Evolutionary conservation across 441 rosid species (phyloP), one percentile per base, ranked within the genome.

Genomic region (Adansonia madagascariensis): DNA sequence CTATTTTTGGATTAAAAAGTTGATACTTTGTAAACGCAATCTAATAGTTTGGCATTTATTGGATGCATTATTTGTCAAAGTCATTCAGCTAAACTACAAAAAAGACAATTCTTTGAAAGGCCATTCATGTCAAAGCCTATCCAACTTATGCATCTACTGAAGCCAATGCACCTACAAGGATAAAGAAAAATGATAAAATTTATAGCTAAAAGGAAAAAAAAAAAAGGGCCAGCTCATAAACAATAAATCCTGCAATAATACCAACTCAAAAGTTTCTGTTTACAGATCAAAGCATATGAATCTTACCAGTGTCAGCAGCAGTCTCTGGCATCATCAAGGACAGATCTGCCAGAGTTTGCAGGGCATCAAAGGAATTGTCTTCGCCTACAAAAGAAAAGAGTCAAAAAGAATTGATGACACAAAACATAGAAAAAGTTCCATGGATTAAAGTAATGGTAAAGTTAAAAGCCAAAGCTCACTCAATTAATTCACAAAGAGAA

Each of bases 291-390:
- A 78, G 80, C 73, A 77, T 74, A 73, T 46, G 61, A 73, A 76
- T 70, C 88, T 79, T 82, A 95, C 99, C 97, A 17, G 94, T 91
- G 59, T 93, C 97, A 4, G 87, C 81, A 35, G 92, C 87, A 82
- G 91, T 84, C 78, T 90, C 94, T 75, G 98, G 97, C 93, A 94
- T 86, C 94, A 91, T 89, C 87, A 95, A 82, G 71, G 99, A 95
- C 70, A 95, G 77, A 88, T 93, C 98, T 76, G 94, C 94, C 78
- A 91, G 80, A n/a, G 92, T 88, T 80, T 89, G 88, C 78, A 89
- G 86, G 75, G 92, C 92, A 84, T 88, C 90, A 74, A 88, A 86
- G 80, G 88, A 84, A 39, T 83, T 73, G 68, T 82, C 93, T 84
- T 90, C 93, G 84, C 85, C 97, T 92, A 77, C 35, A 61, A 0